Evolutionary conservation across 2,329 filamentous ascomycete genomes (phyloP), one percentile per base, ranked within the genome.

Genomic region (Colletotrichum cuscutae): DNA sequence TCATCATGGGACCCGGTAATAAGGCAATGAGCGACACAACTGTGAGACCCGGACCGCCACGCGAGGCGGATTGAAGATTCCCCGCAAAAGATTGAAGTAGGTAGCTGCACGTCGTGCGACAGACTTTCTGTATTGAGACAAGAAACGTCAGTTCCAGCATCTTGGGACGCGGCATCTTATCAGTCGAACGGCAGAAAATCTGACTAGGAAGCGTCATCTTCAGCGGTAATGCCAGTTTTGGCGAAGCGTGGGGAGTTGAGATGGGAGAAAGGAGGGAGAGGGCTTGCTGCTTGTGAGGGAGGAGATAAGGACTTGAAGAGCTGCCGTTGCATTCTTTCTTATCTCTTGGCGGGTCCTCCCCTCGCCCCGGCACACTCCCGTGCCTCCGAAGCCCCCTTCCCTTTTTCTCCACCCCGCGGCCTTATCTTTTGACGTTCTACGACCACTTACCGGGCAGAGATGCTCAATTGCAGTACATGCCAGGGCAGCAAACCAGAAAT

Each of bases 271-370:
- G 9, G 66, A 37, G 26, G n/a, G 19, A 61, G 46, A n/a, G n/a
- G n/a, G n/a, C 30, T 26, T 4, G 24, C 11, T 35, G 11, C 32
- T 35, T 28, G 22, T 3, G 46, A 65, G 54, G 49, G 19, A 62
- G 35, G 35, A 71, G 70, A 70, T 65, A 70, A 70, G 54, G 30
- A 15, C 37, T 37, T 60, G 42, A 65, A 49, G 66, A 32, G 58
- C 58, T 67, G 62, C 22, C 49, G 69, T 65, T 46, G 37, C 65
- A 53, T 22, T 64, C 30, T 37, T 61, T 13, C 70, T 72, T 72
- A 72, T 72, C 70, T 72, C 66, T 72, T 70, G 60, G 70, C 70
- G 70, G 70, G 70, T 65, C 70, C 26, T 28, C 60, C 60, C 59
- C 64, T 37, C 54, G 46, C 49, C 60, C 52, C 15, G 63, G 15